Evolutionary conservation across 352 stramenopile genomes (phyloP), one percentile per base, ranked within the genome.

Genomic region (Phytophthora europaea): DNA sequence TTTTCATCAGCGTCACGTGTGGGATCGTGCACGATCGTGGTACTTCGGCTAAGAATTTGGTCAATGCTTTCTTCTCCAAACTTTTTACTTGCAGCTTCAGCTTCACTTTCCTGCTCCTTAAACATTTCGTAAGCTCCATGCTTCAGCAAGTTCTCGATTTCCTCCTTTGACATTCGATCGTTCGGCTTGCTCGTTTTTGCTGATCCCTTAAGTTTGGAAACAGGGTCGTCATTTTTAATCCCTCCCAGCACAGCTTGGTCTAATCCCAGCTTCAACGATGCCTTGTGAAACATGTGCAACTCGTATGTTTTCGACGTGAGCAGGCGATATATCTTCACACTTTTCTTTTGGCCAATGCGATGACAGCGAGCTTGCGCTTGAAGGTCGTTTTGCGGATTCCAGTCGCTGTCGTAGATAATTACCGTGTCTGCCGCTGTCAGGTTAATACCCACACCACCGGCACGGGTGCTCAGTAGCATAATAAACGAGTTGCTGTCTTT

Each of bases 41-140:
- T 97, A 88, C 85, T 95, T 22, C 90, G 88, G 53, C 80, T 94
- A 31, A 99, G 86, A 83, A 99, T 99, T 61, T 95, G 94, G 60
- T 99, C 98, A 75, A 99, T 99, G 65, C 99, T 98, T 78, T 99
- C 98, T 67, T 98, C 92, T 56, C 97, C 97, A 81, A 99, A 99
- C 26, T 95, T 88, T 80, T 99, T 99, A 57, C 90, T 97, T 4
- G 96, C 96, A 20, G 90, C 94, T 38, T 99, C 97, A 34, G 86
- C 85, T 62, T 97, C 89, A 26, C 89, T 90, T 33, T 98, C 90
- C 26, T 97, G 90, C 64, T 98, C 95, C 52, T 96, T 96, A 56
- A 98, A 98, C 72, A 98, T 97, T 64, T 98, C 93, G 70, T 98
- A 98, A 6, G 95, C 95, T 10, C 95, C 95, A 67, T 98, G 90